These are phyloP conservation scores for Pseudopyricularia cyperi DNA, from an alignment of 2,329 filamentous ascomycete genomes.

Conservation along the genomic window DNA sequence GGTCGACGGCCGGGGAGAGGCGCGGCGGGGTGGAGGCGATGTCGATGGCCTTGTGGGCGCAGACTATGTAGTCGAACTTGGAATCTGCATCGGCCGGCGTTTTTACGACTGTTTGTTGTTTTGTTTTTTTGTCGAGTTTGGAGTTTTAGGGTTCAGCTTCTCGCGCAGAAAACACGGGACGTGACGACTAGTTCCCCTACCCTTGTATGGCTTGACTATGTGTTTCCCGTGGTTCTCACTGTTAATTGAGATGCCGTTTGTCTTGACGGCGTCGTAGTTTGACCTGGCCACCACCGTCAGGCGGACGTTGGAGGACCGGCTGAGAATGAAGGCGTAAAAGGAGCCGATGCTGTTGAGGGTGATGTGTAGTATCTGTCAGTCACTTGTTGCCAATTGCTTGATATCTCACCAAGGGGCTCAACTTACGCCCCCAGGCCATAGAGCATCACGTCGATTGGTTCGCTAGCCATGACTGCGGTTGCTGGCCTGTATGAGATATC, in stretches of 20 bases:
- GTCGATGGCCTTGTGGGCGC: conserved; percentile 40
- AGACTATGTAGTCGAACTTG: conserved; percentile 42
- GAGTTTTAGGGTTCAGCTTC: background rate
- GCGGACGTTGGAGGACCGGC: conserved; percentile 26
- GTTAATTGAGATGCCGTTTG: conserved; percentile 36
- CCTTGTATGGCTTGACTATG: conserved; percentile 30
- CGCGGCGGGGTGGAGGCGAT: conserved; percentile 21
- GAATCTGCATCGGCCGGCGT: conserved; percentile 29
- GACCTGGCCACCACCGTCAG: conserved; percentile 48
- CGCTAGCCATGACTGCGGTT: background rate
- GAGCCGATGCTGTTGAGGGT: conserved; percentile 34
- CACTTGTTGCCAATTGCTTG: background rate
- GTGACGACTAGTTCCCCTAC: conserved; percentile 11
- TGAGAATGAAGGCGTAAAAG: conserved; percentile 42
- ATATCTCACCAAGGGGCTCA: too few species aligned
- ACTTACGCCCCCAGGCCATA: conserved; percentile 42
- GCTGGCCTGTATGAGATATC: background rate
- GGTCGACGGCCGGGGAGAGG: conserved; percentile 21
- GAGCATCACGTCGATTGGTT: conserved; percentile 26
- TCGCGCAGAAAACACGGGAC: background rate
- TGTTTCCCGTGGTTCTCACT: conserved; percentile 44
- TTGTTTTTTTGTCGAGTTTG: background rate
- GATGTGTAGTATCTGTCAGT: background rate
- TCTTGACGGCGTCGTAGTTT: conserved; percentile 42
- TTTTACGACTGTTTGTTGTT: conserved; percentile 24